These are phyloP conservation scores for Fusarium veterinarium DNA, from an alignment of 2,329 filamentous ascomycete genomes.

Conservation along the genomic window DNA sequence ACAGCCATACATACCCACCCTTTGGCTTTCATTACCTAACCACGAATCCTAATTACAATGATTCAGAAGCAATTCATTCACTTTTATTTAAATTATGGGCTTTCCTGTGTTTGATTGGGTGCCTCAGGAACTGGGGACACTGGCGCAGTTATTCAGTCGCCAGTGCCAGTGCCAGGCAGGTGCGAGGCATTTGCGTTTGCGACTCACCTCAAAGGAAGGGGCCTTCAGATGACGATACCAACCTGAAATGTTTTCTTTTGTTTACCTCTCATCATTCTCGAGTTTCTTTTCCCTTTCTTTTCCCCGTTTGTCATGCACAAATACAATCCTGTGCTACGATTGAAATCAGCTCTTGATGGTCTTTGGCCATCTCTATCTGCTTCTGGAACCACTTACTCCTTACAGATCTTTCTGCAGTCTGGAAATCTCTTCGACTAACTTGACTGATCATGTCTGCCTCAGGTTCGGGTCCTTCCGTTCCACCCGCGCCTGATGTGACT, in stretches of 20 bases:
- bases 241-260: background rate
- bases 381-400: background rate
- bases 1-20: background rate
- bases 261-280: background rate
- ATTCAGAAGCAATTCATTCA: background rate
- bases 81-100: too few species aligned
- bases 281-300: background rate
- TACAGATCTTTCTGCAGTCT: too few species aligned
- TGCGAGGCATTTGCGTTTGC: conserved; percentile 5
- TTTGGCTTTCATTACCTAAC: too few species aligned
- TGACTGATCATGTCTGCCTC: conserved; percentile 2
- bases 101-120: too few species aligned
- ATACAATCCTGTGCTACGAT: background rate
- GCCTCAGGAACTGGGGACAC: background rate
- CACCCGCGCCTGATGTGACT: conserved; percentile 11
- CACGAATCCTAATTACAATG: background rate
- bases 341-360: background rate
- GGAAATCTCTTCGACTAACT: background rate
- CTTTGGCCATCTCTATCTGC: background rate
- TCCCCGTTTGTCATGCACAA: background rate
- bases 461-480: background rate
- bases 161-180: conserved; percentile 2
- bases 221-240: background rate
- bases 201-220: conserved; percentile 1
- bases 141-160: background rate